Evolutionary conservation across 495 filamentous ascomycete species (phyloP).

Genomic region (Parachaetomium inaequale): DNA sequence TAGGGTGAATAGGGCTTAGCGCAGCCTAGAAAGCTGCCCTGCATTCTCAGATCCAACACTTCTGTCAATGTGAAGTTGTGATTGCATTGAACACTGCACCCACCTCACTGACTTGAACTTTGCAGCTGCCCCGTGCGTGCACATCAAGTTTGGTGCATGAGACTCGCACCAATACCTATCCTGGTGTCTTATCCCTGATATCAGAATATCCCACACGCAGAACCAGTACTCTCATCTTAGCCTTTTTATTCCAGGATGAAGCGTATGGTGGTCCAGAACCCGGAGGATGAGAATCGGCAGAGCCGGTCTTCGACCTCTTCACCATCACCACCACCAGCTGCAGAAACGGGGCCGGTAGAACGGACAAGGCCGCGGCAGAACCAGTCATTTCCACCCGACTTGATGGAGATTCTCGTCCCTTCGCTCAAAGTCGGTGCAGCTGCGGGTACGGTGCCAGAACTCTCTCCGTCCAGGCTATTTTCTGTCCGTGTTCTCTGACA

Average conservation of each 20-base stretch:
- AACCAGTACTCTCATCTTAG: too few relatives aligned
- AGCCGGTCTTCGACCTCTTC: not conserved
- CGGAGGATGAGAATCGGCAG: conserved; percentile 4
- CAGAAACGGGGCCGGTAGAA: not conserved
- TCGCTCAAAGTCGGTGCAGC: conserved; percentile 32
- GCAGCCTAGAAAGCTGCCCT: conserved; percentile 4
- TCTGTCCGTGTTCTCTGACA: not conserved
- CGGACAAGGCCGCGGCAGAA: conserved; percentile 5
- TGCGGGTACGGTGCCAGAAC: conserved; percentile 22
- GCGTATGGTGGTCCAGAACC: conserved; percentile 8
- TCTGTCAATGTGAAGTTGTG: not conserved
- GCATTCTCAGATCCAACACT: not conserved
- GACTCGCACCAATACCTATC: too few relatives aligned
- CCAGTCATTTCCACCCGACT: conserved; percentile 36
- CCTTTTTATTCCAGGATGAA: conserved; percentile 18
- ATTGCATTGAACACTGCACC: not conserved
- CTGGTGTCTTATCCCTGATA: too few relatives aligned
- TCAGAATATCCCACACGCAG: too few relatives aligned
- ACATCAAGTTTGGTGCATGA: too few relatives aligned
- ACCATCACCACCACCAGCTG: not conserved
- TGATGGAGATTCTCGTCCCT: conserved; percentile 39
- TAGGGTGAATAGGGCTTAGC: conserved; percentile 15
- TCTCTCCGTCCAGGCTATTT: not conserved
- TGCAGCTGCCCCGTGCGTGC: too few relatives aligned
- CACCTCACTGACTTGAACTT: too few relatives aligned